A percentile compares a stretch with the other conserved stretches of the same genome.
Conservation (phyloP, 2,329 filamentous ascomycete species). For the Albifimbria verrucaria region DNA sequence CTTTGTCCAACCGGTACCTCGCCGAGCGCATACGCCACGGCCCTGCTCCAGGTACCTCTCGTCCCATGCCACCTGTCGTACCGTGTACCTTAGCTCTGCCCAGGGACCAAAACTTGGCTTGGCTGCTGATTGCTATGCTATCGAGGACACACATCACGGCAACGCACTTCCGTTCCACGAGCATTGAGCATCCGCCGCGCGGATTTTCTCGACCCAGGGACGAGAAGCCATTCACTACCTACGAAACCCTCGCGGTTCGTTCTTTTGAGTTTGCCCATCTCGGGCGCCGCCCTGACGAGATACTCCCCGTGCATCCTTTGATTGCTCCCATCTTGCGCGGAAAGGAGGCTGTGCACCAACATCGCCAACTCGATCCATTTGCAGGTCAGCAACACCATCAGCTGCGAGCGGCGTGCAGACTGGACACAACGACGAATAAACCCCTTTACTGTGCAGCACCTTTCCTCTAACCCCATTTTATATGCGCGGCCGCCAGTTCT, state of each 20-base stretch:
- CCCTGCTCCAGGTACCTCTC: not conserved
- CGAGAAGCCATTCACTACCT: not conserved
- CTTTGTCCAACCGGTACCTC: not conserved
- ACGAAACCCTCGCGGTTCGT: no score
- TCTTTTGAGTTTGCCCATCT: no score
- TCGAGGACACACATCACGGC: not conserved
- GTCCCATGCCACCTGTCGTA: not conserved
- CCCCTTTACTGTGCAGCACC: not conserved
- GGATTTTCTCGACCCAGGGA: not conserved
- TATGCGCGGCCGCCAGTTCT: conserved; percentile 27
- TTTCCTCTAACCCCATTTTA: conserved; percentile 19
- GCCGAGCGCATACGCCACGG: not conserved
- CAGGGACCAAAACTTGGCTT: not conserved
- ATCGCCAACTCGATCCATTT: not conserved
- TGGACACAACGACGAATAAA: not conserved
- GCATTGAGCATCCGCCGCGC: not conserved
- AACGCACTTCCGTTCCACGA: not conserved
- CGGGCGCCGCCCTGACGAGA: no score
- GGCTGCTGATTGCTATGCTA: not conserved
- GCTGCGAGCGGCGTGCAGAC: not conserved
- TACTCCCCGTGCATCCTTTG: no score
- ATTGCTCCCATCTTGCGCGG: not conserved
- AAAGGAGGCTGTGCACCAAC: not conserved
- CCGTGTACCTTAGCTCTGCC: not conserved
- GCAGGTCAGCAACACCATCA: conserved; percentile 1